These are phyloP conservation scores for Nicotiana otophora DNA, from an alignment of 257 asterid genomes.

Conservation along the genomic window DNA sequence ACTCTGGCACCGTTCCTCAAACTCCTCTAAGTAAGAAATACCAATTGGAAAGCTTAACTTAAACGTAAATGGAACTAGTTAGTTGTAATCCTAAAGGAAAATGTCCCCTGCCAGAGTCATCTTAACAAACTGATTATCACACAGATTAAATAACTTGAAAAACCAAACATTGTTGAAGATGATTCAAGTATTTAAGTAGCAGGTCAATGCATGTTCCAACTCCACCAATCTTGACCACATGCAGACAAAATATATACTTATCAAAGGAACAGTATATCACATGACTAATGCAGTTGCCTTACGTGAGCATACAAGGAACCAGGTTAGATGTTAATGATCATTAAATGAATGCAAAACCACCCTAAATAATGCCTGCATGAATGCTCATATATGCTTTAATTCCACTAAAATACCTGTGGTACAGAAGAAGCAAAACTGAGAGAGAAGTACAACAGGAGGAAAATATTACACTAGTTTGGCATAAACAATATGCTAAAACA, in stretches of 20 bases:
- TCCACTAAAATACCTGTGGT: neutral
- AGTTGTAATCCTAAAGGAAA: neutral
- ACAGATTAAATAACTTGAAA: neutral
- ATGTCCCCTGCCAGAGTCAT: neutral
- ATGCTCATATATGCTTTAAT: neutral
- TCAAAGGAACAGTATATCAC: neutral
- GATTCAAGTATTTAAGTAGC: neutral
- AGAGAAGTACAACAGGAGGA: neutral
- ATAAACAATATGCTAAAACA: neutral
- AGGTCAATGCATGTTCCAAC: neutral
- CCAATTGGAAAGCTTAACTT: neutral
- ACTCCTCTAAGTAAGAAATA: neutral
- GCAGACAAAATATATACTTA: neutral
- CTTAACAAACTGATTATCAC: neutral
- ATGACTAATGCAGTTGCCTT: neutral
- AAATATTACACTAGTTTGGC: neutral
- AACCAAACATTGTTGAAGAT: neutral
- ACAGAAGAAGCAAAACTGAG: neutral
- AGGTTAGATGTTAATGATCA: neutral
- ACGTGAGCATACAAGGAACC: neutral
- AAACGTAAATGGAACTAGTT: neutral
- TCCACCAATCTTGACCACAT: neutral
- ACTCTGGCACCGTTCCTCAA: neutral
- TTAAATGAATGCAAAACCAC: slow-evolving; percentile 3
- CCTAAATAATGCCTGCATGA: neutral